phyloP scores from a whole-genome alignment of 73 alveolate species.

The Uronychia binucleata region DNA sequence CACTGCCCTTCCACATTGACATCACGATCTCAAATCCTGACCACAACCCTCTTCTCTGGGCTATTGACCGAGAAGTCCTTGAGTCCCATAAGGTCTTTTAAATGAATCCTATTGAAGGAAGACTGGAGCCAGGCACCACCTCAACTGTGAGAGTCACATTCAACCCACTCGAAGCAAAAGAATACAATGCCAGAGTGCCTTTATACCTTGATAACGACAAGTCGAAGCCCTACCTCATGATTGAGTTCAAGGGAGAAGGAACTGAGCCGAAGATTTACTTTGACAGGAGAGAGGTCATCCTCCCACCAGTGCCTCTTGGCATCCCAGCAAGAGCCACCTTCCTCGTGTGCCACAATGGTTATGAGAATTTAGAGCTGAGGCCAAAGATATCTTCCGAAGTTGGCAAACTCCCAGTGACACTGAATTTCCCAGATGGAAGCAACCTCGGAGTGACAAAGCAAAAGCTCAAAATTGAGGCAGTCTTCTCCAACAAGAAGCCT shows the following conservation, averaged over 20 bases:
- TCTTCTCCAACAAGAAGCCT: slow-evolving; percentile 86
- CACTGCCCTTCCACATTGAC: slow-evolving; percentile 82
- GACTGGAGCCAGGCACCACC: slow-evolving; percentile 85
- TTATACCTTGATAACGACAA: slow-evolving; percentile 86
- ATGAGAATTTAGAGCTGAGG: slow-evolving; percentile 93
- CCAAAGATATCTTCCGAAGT: slow-evolving; percentile 88
- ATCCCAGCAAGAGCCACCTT: slow-evolving; percentile 89
- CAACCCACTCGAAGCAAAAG: slow-evolving; percentile 94
- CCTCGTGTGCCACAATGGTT: slow-evolving; percentile 94
- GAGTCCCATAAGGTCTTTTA: slow-evolving; percentile 75
- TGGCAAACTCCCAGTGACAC: slow-evolving; percentile 78
- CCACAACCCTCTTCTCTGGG: slow-evolving; percentile 78
- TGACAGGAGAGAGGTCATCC: slow-evolving; percentile 95
- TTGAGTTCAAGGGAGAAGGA: slow-evolving; percentile 96
- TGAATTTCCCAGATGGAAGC: slow-evolving; percentile 88
- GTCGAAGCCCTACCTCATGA: slow-evolving; percentile 76
- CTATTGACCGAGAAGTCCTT: slow-evolving; percentile 74
- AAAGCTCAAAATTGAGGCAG: slow-evolving; percentile 93
- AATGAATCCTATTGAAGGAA: slow-evolving; percentile 89
- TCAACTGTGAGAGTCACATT: slow-evolving; percentile 92
- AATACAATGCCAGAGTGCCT: slow-evolving; percentile 87
- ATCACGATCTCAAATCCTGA: slow-evolving; percentile 87
- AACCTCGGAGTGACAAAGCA: slow-evolving; percentile 83
- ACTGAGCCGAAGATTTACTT: slow-evolving; percentile 94
- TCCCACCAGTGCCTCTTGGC: slow-evolving; percentile 97